Evolutionary conservation across 139 green algal genomes (phyloP).

Genomic region (Picochlorum sp.): DNA sequence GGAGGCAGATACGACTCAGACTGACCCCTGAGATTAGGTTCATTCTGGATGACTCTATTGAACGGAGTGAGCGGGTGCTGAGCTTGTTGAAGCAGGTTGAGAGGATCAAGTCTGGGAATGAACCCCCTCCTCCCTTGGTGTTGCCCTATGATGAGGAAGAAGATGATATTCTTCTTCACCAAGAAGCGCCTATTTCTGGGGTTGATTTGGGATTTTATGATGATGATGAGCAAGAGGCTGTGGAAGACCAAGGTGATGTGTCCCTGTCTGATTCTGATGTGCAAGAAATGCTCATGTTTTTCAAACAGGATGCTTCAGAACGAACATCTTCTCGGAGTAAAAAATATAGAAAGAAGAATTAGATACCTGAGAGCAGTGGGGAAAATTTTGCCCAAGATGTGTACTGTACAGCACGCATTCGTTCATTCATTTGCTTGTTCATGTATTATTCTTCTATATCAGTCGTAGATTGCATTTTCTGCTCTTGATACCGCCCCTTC

Average conservation of each 20-base stretch:
- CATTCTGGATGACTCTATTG: slow-evolving; percentile 71
- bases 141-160: slow-evolving; percentile 3
- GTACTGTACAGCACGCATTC: background rate
- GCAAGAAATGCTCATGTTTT: slow-evolving; percentile 18
- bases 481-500: slow-evolving; percentile 13
- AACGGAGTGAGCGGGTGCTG: slow-evolving; percentile 52
- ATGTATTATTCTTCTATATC: too few species aligned
- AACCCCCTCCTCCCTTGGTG: slow-evolving; percentile 34
- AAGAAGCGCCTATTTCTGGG: slow-evolving; percentile 10
- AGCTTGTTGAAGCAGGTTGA: slow-evolving; percentile 27
- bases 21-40: slow-evolving; percentile 84
- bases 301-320: slow-evolving; percentile 13
- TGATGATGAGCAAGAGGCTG: background rate
- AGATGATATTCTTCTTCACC: slow-evolving; percentile 1
- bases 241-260: background rate
- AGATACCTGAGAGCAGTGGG: background rate
- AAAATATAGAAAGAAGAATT: background rate
- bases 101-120: slow-evolving; percentile 20
- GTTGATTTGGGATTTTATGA: slow-evolving; percentile 31
- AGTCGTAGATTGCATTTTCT: background rate
- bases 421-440: background rate
- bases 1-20: slow-evolving; percentile 49
- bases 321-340: background rate
- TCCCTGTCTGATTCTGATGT: slow-evolving; percentile 5
- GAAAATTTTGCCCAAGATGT: too few species aligned